Conservation (phyloP, 352 stramenopile genomes). For the Blastocystis sp. region DNA sequence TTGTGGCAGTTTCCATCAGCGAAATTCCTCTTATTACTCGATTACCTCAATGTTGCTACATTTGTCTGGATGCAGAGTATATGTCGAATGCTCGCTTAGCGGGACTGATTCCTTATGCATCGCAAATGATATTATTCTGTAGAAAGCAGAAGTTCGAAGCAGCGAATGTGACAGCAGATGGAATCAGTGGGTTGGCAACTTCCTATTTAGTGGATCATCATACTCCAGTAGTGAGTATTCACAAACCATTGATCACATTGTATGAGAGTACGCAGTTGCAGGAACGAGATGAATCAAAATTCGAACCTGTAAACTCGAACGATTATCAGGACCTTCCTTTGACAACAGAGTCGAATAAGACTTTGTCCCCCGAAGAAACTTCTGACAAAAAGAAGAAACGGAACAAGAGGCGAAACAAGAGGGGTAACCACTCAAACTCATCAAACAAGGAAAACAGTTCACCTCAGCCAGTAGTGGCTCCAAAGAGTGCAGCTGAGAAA, state of each 20-base stretch:
- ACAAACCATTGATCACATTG: background rate
- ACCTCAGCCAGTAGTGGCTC: too few relatives aligned
- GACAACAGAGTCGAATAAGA: too few relatives aligned
- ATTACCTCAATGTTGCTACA: background rate
- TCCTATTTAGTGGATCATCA: background rate
- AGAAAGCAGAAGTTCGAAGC: background rate
- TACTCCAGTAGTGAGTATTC: background rate
- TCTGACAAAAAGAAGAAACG: background rate
- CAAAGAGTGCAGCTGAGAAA: too few relatives aligned
- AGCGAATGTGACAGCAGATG: background rate
- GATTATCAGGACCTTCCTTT: too few relatives aligned
- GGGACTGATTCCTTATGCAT: background rate
- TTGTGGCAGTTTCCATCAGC: background rate
- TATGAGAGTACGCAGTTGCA: background rate
- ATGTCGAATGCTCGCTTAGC: background rate
- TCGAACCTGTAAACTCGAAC: background rate
- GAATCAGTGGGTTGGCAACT: background rate
- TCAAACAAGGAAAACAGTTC: too few relatives aligned
- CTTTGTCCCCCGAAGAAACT: too few relatives aligned
- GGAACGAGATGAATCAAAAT: background rate
- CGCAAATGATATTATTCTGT: conserved; percentile 1
- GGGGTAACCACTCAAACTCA: too few relatives aligned
- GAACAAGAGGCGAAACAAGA: too few relatives aligned
- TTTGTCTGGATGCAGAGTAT: background rate
- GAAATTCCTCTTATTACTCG: background rate